phyloP scores from a whole-genome alignment of 1,284 basidiomycete species.

The Vanrija sp. region DNA sequence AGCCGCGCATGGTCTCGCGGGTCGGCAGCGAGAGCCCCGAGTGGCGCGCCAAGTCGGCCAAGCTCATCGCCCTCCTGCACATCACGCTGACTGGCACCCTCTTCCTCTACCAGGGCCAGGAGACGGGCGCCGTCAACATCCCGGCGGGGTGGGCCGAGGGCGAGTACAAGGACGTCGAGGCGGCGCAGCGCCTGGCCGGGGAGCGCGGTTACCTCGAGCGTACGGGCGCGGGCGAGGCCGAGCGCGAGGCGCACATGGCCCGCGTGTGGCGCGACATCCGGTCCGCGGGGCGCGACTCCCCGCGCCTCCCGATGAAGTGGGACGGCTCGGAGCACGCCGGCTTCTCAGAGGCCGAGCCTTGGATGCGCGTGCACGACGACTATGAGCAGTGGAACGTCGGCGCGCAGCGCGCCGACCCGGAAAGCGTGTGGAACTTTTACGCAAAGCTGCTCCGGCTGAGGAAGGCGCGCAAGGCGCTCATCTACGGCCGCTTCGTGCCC shows the following conservation, averaged over 20 bases:
- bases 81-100: conserved; percentile 62
- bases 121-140: conserved; percentile 66
- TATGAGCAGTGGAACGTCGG: conserved; percentile 52
- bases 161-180: conserved; percentile 61
- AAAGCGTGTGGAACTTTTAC: conserved; percentile 37
- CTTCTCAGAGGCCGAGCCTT: conserved; percentile 60
- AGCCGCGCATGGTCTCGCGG: conserved; percentile 60
- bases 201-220: conserved; percentile 41
- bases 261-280: conserved; percentile 42
- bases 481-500: conserved; percentile 44
- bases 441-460: conserved; percentile 41
- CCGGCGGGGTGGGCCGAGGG: conserved; percentile 63
- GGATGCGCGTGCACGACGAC: conserved; percentile 75
- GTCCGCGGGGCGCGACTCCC: conserved; percentile 42
- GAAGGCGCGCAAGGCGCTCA: conserved; percentile 36
- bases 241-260: conserved; percentile 39
- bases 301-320: conserved; percentile 56
- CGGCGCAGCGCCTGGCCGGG: conserved; percentile 35
- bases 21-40: conserved; percentile 61
- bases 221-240: conserved; percentile 32
- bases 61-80: conserved; percentile 63
- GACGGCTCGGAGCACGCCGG: conserved; percentile 58
- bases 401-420: conserved; percentile 41
- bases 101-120: conserved; percentile 73
- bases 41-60: conserved; percentile 59